Evolutionary conservation across 2,329 filamentous ascomycete species (phyloP), one percentile per base, ranked within the genome.

Genomic region (Nothophoma quercina): DNA sequence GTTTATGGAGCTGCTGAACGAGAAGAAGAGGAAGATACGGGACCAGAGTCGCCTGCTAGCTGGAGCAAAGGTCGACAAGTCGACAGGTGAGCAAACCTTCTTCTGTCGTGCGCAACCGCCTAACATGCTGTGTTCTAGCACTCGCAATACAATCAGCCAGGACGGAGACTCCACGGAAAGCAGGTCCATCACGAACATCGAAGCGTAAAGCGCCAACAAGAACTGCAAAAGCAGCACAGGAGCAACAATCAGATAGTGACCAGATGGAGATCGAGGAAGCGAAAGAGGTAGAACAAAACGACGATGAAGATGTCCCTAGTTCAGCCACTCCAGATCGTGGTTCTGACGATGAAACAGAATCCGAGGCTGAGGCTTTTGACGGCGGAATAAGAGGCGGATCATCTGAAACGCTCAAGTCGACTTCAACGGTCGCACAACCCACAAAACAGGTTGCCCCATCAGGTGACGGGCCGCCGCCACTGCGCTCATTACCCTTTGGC

Each of bases 1-100:
- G 68, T 91, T 91, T 62, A 82, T 84, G 47, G 79, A 84, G 48
- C 77, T 93, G 2, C 76, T 93, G 1, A 93, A 93, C 62, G 85
- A 88, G 70, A 93, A 93, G 77, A 93, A 93, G 73, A 78, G 87
- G 44, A 92, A 90, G 74, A 92, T 93, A 41, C 78, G 89, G 34
- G 84, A 91, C 63, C 88, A 91, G 73, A 86, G 89, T 63, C 81
- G 83, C 30, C 73, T 89, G 16, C 73, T 91, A 19, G 77, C 79
- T 13, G 74, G 77, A 23, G 82, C 83, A 67, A 85, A 86, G 44
- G 68, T 75, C 9, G 70, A 73, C 42, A 63, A 67, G 38, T 34
- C 58, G 9, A 63, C 57, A 39, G 68, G 72, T 74, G 55, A 40
- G 65, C 42, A 28, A 8, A 16, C 19, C 33, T 15, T 16, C n/a